Evolutionary conservation across 495 filamentous ascomycete genomes (phyloP).

Genomic region (Penicillium coffeae): DNA sequence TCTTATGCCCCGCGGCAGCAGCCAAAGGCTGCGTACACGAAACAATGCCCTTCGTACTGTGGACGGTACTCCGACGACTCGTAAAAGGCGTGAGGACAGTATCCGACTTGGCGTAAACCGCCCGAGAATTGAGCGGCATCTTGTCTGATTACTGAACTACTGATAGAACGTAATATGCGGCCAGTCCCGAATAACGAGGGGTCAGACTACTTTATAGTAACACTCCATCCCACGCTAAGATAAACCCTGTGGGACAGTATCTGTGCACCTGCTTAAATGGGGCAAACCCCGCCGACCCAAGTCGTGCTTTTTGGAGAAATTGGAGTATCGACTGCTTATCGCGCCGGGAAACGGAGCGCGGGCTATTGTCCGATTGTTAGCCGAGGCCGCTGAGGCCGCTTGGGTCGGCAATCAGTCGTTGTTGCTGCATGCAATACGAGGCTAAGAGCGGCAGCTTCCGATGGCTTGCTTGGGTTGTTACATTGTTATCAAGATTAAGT

Average conservation of each 20-base stretch:
- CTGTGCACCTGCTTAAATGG: constrained; percentile 1
- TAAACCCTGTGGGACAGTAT: background rate
- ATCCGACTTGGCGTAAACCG: constrained; percentile 60
- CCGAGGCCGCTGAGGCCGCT: background rate
- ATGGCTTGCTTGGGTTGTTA: too few relatives aligned
- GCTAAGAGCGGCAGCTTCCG: background rate
- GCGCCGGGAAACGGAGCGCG: background rate
- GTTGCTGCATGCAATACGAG: background rate
- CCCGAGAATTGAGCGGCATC: constrained; percentile 57
- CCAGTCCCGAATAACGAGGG: too few relatives aligned
- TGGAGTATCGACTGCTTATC: constrained; percentile 5
- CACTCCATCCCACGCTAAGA: background rate
- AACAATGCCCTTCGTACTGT: constrained; percentile 90
- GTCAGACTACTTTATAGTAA: background rate
- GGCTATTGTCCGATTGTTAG: background rate
- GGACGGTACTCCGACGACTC: constrained; percentile 84
- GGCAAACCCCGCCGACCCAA: constrained; percentile 1
- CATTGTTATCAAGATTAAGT: too few relatives aligned
- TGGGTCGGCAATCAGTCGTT: too few relatives aligned
- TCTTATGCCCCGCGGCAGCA: constrained; percentile 77
- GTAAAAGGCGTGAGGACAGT: constrained; percentile 64
- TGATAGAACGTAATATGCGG: background rate
- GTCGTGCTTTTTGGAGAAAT: constrained; percentile 1
- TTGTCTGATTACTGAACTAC: background rate
- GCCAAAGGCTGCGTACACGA: constrained; percentile 89